Evolutionary conservation across 805 yeast genomes (phyloP), one percentile per base, ranked within the genome.

Genomic region (Pichia californica): DNA sequence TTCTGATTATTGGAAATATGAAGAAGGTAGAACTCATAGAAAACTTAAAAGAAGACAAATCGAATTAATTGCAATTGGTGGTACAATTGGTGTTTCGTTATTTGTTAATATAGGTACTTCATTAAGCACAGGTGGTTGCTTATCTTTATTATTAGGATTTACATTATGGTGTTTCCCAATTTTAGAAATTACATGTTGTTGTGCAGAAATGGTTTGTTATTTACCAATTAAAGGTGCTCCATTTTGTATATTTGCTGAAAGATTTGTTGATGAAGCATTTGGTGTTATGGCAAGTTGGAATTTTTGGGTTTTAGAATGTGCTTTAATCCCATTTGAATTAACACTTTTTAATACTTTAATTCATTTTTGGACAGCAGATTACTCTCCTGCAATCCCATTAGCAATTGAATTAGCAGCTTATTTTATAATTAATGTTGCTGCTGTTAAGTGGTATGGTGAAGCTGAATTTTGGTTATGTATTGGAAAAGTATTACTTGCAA

Each of bases 1-100:
- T 7, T 16, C 25, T 9, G 29, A 38, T 16, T 43, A 43, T 33
- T 20, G 25, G 20, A 18, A 40, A 9, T 51, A 37, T 38, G 51
- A 43, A 42, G 33, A 33, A 20, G 55, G 55, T 16, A 31, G 41
- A 20, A 46, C 44, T 7, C 55, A 52, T 31, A 42, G 76, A 21
- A 60, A 38, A 23, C 42, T 84, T 42, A 63, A 70, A 48, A 74
- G 80, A 40, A 68, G 95, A 48, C 94, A 86, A 62, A 79, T 84
- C 18, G 86, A 83, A 55, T 68, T 84, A 41, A 77, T 84, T 46
- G 87, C 88, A 10, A 81, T 84, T 16, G 86, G 88, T 40, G 52
- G 73, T 31, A 68, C 74, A 9, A 68, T 70, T 41, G 76, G 74
- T 20, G 66, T 70, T 4, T 69, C 73, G 1, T 52, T 70, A 15